These are phyloP conservation scores for Polyporus tsugae DNA, from an alignment of 1,284 basidiomycete genomes.

Conservation along the genomic window DNA sequence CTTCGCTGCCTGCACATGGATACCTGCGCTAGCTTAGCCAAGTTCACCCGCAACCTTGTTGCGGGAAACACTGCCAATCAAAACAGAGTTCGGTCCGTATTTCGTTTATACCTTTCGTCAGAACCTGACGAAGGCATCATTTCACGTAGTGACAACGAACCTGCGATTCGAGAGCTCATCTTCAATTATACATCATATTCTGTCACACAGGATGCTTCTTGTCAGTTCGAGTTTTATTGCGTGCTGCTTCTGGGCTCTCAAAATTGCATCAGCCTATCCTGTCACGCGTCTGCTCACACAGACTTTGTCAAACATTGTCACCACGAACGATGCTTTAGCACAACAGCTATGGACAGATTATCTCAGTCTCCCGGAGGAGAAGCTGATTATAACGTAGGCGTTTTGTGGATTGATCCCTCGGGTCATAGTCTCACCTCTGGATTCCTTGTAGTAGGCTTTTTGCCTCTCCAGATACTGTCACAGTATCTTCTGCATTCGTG, in stretches of 20 bases:
- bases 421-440: constrained; percentile 13
- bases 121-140: not conserved
- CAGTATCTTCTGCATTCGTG: constrained; percentile 69
- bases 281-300: constrained; percentile 71
- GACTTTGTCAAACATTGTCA: constrained; percentile 78
- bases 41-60: constrained; percentile 80
- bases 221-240: constrained; percentile 47
- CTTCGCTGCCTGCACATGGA: constrained; percentile 42
- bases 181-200: constrained; percentile 77
- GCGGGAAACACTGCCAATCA: constrained; percentile 75
- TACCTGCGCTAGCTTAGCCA: constrained; percentile 62
- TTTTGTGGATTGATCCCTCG: constrained; percentile 7
- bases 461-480: constrained; percentile 69
- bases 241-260: not conserved
- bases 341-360: constrained; percentile 69
- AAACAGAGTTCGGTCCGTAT: constrained; percentile 66
- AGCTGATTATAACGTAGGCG: constrained; percentile 75
- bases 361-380: constrained; percentile 72
- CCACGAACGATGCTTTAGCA: constrained; percentile 67
- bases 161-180: constrained; percentile 63
- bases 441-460: constrained; percentile 70
- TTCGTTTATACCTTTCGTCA: not conserved
- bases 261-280: constrained; percentile 53
- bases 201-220: constrained; percentile 58
- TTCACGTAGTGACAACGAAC: constrained; percentile 64